Conservation (phyloP, 2,329 filamentous ascomycete species). For the Fusarium metavorans region DNA sequence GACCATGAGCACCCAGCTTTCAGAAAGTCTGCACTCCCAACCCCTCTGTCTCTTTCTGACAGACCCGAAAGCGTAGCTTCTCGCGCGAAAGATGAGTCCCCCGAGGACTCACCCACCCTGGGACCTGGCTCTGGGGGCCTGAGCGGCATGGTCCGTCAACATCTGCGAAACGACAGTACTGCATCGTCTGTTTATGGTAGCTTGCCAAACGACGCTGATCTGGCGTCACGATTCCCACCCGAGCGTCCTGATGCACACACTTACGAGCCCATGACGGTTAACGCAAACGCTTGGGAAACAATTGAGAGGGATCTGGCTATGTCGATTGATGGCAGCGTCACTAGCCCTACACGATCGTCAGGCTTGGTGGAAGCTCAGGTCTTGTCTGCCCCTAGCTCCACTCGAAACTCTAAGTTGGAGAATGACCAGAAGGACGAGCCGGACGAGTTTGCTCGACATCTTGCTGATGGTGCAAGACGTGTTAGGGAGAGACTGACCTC, state of each 20-base stretch:
- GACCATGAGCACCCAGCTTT: conserved; percentile 68
- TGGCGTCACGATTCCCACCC: conserved; percentile 49
- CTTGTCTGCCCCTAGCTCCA: conserved; percentile 3
- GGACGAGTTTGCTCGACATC: conserved; percentile 78
- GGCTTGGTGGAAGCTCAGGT: conserved; percentile 33
- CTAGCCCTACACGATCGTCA: conserved; percentile 36
- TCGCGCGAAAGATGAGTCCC: conserved; percentile 23
- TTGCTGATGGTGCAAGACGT: conserved; percentile 76
- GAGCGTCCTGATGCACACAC: conserved; percentile 47
- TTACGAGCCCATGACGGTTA: conserved; percentile 43
- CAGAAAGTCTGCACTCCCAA: conserved; percentile 58
- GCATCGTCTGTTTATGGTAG: conserved; percentile 81
- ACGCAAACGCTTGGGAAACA: conserved; percentile 60
- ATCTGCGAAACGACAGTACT: conserved; percentile 84
- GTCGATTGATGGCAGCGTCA: conserved; percentile 41
- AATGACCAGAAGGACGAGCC: conserved; percentile 63
- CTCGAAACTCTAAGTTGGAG: conserved; percentile 39
- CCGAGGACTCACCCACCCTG: conserved; percentile 81
- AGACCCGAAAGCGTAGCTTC: conserved; percentile 2
- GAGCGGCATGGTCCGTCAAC: conserved; percentile 85
- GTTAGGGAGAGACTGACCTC: conserved; percentile 80
- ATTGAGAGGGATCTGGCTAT: conserved; percentile 47
- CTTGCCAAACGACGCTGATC: conserved; percentile 53
- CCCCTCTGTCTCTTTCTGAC: conserved; percentile 54
- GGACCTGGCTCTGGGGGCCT: conserved; percentile 74